Evolutionary conservation across 192 early-diverging fungal genomes (phyloP), one percentile per base, ranked within the genome.

Genomic region (Umbelopsis sp.): DNA sequence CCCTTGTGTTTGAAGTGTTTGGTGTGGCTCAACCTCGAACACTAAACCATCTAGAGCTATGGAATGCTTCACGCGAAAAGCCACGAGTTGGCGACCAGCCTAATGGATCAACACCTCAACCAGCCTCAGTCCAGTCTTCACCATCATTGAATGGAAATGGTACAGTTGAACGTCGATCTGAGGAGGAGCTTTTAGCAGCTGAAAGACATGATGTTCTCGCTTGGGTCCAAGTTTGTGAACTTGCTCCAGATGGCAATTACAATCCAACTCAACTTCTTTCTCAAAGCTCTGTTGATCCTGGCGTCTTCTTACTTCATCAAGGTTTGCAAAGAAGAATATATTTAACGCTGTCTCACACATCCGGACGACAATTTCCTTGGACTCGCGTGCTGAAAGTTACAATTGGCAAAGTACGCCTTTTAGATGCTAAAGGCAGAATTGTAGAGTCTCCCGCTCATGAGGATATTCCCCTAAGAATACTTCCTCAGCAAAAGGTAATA

Each of bases 291-390:
- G 72, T 84, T 51, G 88, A 84, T 75, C 71, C 76, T 16, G 84
- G 83, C 16, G 87, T 86, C 8, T 91, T 92, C 71, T 69, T 85
- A 33, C 76, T 94, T 65, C 87, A 86, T 46, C 92, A 94, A 80
- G 92, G 92, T 13, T 50, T 94, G 22, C 91, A 92, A 78, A 80
- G 91, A 11, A 88, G 91, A 11, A 80, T 94, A 23, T 74, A 82
- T 44, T 51, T 93, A 23, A 82, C 85, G 3, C 47, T 94, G 9
- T 86, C 82, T 3, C 92, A 94, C 71, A 89, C 87, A 46, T 84
- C 89, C 67, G 91, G 91, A 55, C 75, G 73, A 4, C 89, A 92
- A 25, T 81, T 94, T 67, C 79, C 68, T 22, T 89, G 90, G 80
- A 66, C 30, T 23, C 71, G 72, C n/a, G 77, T 88, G 2, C 66